Percentiles rank a stretch among this genome's conserved stretches.
These are phyloP conservation scores for Pleurotus citrinopileatus DNA, from an alignment of 768 basidiomycete species.

Conservation along the genomic window DNA sequence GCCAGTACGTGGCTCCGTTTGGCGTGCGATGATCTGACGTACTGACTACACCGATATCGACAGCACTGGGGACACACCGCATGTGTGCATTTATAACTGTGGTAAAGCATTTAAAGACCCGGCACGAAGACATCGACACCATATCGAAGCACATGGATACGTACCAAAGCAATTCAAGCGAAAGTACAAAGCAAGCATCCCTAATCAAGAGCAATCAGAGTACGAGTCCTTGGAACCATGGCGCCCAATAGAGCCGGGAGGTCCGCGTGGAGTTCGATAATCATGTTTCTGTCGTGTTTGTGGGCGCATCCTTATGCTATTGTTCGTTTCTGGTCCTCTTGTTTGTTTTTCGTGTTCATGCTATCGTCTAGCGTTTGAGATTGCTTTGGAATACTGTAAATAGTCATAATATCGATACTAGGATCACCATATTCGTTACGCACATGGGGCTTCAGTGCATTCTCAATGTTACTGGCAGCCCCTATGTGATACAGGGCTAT, in stretches of 20 bases:
- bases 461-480: not conserved
- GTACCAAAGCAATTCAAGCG: conserved; percentile 39
- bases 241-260: conserved; percentile 4
- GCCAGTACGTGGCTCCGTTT: conserved; percentile 32
- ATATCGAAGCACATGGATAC: conserved; percentile 50
- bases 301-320: not conserved
- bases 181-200: conserved; percentile 32
- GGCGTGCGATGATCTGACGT: not conserved
- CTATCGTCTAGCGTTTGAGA: not conserved
- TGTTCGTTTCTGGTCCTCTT: not conserved
- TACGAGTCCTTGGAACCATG: conserved; percentile 18
- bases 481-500: not conserved
- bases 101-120: conserved; percentile 60
- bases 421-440: not conserved
- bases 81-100: conserved; percentile 49
- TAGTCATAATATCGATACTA: not conserved
- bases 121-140: conserved; percentile 60
- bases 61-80: conserved; percentile 58
- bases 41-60: not conserved
- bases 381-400: conserved; percentile 2
- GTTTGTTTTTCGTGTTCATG: conserved; percentile 5
- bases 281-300: not conserved
- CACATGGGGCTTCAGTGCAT: too few relatives aligned
- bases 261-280: conserved; percentile 7
- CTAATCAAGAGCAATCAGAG: conserved; percentile 15